Conservation (phyloP, 305 asterid species). For the Fraxinus nigra region DNA sequence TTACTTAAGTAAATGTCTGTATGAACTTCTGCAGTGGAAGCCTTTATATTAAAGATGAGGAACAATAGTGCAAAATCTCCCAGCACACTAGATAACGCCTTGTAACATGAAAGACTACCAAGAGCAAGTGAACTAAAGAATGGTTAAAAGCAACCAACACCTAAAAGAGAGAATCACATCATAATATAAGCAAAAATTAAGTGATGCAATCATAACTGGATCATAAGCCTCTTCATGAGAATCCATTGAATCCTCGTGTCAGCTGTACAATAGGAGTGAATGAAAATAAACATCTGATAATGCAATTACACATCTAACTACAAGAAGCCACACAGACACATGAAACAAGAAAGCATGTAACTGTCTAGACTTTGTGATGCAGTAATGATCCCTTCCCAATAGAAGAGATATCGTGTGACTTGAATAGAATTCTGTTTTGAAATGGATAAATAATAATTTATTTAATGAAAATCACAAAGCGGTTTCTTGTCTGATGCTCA, state of each 20-base stretch:
- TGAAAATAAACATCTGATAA: not conserved
- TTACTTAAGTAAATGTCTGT: conserved; percentile 3
- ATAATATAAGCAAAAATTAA: not conserved
- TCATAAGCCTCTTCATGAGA: not conserved
- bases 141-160: not conserved
- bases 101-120: not conserved
- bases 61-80: conserved; percentile 4
- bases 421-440: not conserved
- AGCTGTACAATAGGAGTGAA: not conserved
- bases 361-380: not conserved
- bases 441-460: not conserved
- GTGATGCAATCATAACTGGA: not conserved
- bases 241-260: not conserved
- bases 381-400: not conserved
- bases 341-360: not conserved
- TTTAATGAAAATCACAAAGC: not conserved
- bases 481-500: not conserved
- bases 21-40: conserved; percentile 19
- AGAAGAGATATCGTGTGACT: not conserved
- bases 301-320: not conserved
- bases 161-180: not conserved
- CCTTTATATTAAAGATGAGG: conserved; percentile 10
- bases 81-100: conserved; percentile 8
- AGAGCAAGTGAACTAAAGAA: not conserved
- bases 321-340: not conserved